A percentile compares a stretch with the other conserved stretches of the same genome.
Conservation (phyloP, 805 yeast genomes). For the Candida alai region DNA sequence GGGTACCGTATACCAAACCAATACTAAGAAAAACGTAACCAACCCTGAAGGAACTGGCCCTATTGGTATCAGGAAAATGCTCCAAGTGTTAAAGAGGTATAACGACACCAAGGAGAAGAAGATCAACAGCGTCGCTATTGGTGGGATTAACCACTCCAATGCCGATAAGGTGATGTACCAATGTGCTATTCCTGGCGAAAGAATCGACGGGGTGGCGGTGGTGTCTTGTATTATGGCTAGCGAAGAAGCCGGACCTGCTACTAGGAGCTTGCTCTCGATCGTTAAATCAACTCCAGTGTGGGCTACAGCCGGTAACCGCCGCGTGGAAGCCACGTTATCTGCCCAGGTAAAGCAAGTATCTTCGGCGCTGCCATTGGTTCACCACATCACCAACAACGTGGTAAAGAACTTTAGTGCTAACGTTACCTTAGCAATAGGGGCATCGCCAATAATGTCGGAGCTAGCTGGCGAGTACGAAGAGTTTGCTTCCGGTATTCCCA, state of each 20-base stretch:
- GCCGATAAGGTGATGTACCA: slow-evolving; percentile 54
- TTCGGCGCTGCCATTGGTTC: slow-evolving; percentile 57
- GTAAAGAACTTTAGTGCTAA: slow-evolving; percentile 87
- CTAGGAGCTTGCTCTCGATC: slow-evolving; percentile 32
- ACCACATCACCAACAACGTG: slow-evolving; percentile 86
- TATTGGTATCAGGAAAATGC: slow-evolving; percentile 54
- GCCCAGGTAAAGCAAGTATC: slow-evolving; percentile 13
- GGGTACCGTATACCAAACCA: slow-evolving; percentile 73
- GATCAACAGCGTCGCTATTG: slow-evolving; percentile 70
- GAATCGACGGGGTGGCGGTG: slow-evolving; percentile 79
- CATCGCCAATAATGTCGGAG: slow-evolving; percentile 88
- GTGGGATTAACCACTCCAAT: slow-evolving; percentile 69
- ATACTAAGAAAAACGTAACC: slow-evolving; percentile 55
- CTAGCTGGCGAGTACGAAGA: slow-evolving; percentile 62
- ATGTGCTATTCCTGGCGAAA: slow-evolving; percentile 40
- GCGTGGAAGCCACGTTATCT: not conserved
- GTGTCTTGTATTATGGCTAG: slow-evolving; percentile 83
- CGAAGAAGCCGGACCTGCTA: slow-evolving; percentile 48
- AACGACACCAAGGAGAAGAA: slow-evolving; percentile 23
- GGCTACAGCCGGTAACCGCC: not conserved
- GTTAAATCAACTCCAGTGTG: slow-evolving; percentile 21
- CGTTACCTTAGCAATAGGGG: slow-evolving; percentile 77
- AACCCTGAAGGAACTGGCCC: slow-evolving; percentile 60
- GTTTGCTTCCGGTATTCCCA: slow-evolving; percentile 49
- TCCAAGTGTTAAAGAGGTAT: slow-evolving; percentile 39